phyloP scores from a whole-genome alignment of 495 filamentous ascomycete species.

The Aspergillus bertholletiae region DNA sequence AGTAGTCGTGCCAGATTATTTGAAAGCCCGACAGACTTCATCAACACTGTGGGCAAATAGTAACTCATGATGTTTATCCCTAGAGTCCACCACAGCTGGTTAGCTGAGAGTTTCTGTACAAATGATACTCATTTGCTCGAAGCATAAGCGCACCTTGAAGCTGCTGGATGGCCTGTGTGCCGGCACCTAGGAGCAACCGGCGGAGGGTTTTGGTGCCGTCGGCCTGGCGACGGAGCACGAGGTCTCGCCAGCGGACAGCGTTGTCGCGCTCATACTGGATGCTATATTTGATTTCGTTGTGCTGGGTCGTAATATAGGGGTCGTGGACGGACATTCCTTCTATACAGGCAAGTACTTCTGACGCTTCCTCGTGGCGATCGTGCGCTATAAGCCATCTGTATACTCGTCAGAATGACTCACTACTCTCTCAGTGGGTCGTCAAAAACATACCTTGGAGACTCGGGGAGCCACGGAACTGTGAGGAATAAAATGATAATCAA shows the following conservation, averaged over 20 bases:
- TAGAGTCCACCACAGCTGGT: no score
- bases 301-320: slow-evolving; percentile 43
- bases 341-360: slow-evolving; percentile 46
- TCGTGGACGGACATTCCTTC: slow-evolving; percentile 43
- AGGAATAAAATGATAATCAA: slow-evolving; percentile 48
- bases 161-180: slow-evolving; percentile 53
- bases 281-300: slow-evolving; percentile 46
- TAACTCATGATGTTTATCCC: slow-evolving; percentile 49
- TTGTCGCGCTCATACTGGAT: slow-evolving; percentile 48
- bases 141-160: slow-evolving; percentile 28
- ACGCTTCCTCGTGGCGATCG: slow-evolving; percentile 39
- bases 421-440: neutral
- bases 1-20: slow-evolving; percentile 46
- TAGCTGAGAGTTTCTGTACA: no score
- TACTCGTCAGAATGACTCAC: neutral
- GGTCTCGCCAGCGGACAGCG: slow-evolving; percentile 43
- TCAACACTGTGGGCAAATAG: slow-evolving; percentile 49
- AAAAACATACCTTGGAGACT: slow-evolving; percentile 34
- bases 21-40: slow-evolving; percentile 44
- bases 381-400: slow-evolving; percentile 46
- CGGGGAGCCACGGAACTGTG: slow-evolving; percentile 52
- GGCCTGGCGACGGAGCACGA: slow-evolving; percentile 36
- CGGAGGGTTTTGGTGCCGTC: slow-evolving; percentile 44
- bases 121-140: no score
- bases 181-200: slow-evolving; percentile 46